phyloP scores from a whole-genome alignment of 371 early-diverging fungal genomes.

The Vavraia culicis region DNA sequence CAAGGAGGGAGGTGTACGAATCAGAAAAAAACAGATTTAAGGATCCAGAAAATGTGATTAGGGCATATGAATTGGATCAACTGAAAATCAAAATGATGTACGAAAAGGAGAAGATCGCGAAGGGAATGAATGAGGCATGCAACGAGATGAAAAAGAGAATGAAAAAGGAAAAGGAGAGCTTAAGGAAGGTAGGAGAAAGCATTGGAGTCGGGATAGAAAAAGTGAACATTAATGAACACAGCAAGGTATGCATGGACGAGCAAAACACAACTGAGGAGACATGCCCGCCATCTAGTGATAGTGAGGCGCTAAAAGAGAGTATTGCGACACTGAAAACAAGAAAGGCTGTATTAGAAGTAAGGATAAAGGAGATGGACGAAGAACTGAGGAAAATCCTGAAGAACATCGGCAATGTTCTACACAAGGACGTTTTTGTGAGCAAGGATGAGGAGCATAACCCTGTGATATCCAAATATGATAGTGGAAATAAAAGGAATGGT shows the following conservation, averaged over 20 bases:
- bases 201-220: constrained; percentile 4
- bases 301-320: constrained; percentile 2
- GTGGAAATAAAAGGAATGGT: constrained; percentile 12
- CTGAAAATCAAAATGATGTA: constrained; percentile 26
- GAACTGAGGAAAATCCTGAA: constrained; percentile 42
- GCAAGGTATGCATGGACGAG: too few species aligned
- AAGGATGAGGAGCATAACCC: constrained; percentile 68
- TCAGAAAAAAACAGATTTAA: constrained; percentile 36
- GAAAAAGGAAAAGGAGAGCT: constrained; percentile 16
- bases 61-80: constrained; percentile 26
- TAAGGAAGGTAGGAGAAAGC: constrained; percentile 18
- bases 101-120: constrained; percentile 33
- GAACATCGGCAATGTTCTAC: constrained; percentile 78
- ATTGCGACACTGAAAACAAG: constrained; percentile 7
- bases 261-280: too few species aligned
- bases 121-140: constrained; percentile 24
- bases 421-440: constrained; percentile 63
- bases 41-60: constrained; percentile 11
- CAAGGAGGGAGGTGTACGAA: constrained; percentile 11
- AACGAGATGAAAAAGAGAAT: constrained; percentile 18
- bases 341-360: not conserved
- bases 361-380: constrained; percentile 10
- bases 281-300: too few species aligned
- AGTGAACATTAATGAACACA: too few species aligned
- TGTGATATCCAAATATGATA: constrained; percentile 49